Evolutionary conservation across 1,284 basidiomycete genomes (phyloP).

Genomic region (Boletus sp.): DNA sequence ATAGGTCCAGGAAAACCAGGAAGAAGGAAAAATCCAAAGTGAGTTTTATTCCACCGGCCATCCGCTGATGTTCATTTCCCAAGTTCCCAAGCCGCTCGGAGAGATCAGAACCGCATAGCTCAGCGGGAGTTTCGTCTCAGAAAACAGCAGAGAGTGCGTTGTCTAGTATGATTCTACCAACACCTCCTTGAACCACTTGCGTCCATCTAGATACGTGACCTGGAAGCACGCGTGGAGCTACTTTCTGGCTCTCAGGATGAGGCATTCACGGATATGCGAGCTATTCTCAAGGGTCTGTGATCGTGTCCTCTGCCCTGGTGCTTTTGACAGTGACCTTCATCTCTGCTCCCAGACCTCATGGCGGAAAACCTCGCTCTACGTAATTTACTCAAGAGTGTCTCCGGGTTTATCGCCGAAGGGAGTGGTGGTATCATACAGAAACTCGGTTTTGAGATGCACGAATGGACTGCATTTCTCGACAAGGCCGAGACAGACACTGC

Average conservation of each 20-base stretch:
- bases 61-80: constrained; percentile 12
- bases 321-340: constrained; percentile 9
- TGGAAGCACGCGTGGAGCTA: constrained; percentile 88
- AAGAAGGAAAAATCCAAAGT: constrained; percentile 85
- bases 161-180: constrained; percentile 1
- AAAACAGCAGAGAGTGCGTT: constrained; percentile 76
- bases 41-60: constrained; percentile 26
- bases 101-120: constrained; percentile 89
- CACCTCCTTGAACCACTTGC: constrained; percentile 10
- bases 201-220: constrained; percentile 73
- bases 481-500: constrained; percentile 87
- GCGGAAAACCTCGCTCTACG: constrained; percentile 83
- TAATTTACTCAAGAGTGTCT: constrained; percentile 68
- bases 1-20: constrained; percentile 64
- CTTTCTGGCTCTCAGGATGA: constrained; percentile 88
- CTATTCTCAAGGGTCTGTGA: constrained; percentile 67
- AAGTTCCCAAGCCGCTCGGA: constrained; percentile 79
- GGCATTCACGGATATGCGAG: constrained; percentile 74
- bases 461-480: constrained; percentile 78
- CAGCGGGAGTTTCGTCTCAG: constrained; percentile 88
- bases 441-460: constrained; percentile 71
- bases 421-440: constrained; percentile 71
- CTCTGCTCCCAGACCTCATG: constrained; percentile 62
- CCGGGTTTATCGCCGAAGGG: constrained; percentile 82
- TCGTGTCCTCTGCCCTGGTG: neutral